phyloP scores from a whole-genome alignment of 768 basidiomycete species.

The Termitomyces sp. region DNA sequence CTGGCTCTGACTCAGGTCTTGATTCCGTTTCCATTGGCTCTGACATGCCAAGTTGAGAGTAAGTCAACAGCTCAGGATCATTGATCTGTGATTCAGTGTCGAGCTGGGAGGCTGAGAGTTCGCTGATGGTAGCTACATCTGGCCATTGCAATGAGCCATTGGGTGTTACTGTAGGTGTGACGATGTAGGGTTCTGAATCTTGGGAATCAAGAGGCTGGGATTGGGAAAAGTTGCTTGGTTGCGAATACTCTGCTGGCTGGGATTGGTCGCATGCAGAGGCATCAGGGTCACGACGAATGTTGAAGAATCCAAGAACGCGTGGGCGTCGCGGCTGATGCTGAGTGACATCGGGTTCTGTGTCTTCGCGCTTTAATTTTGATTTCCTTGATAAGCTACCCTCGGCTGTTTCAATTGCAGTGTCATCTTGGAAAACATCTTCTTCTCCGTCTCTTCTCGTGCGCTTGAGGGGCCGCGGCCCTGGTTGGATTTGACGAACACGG shows the following conservation, averaged over 20 bases:
- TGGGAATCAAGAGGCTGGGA: slow-evolving; percentile 34
- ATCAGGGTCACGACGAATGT: slow-evolving; percentile 13
- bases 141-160: slow-evolving; percentile 47
- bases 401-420: not conserved
- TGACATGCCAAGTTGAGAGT: slow-evolving; percentile 31
- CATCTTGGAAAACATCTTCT: slow-evolving; percentile 12
- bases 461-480: slow-evolving; percentile 27
- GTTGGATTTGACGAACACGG: slow-evolving; percentile 44
- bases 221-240: slow-evolving; percentile 18
- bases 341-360: slow-evolving; percentile 26
- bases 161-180: slow-evolving; percentile 51
- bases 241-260: slow-evolving; percentile 12
- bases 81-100: slow-evolving; percentile 26
- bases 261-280: slow-evolving; percentile 2
- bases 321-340: slow-evolving; percentile 12
- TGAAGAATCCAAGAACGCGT: slow-evolving; percentile 19
- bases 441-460: slow-evolving; percentile 20
- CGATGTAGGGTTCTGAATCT: slow-evolving; percentile 38
- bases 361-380: slow-evolving; percentile 24
- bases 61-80: slow-evolving; percentile 26
- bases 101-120: slow-evolving; percentile 30
- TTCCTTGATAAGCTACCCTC: slow-evolving; percentile 13
- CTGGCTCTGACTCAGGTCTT: not conserved
- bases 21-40: not conserved
- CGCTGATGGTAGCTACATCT: slow-evolving; percentile 22